Percentiles rank a stretch among this genome's conserved stretches.
These are phyloP conservation scores for Herpetospermum pedunculosum DNA, from an alignment of 306 rosid genomes.

Conservation along the genomic window DNA sequence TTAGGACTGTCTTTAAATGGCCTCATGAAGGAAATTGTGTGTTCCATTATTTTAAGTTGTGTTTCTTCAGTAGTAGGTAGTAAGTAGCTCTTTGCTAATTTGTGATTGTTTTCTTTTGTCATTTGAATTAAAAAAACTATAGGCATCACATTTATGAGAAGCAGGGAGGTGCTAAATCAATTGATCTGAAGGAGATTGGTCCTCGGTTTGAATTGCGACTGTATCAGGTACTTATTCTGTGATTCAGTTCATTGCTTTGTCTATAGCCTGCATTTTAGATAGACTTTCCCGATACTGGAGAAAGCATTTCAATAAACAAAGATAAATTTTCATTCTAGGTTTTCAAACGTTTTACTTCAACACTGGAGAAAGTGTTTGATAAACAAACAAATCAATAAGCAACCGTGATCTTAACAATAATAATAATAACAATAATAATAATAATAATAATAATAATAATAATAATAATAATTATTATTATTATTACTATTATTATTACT, in stretches of 20 bases:
- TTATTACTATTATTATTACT: too few species aligned
- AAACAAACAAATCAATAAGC: neutral
- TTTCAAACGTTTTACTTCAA: neutral
- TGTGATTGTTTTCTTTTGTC: neutral
- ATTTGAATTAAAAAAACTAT: neutral
- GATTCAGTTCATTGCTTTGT: constrained; percentile 10
- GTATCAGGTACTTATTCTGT: constrained; percentile 43
- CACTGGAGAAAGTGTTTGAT: neutral
- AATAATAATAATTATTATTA: too few species aligned
- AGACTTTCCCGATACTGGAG: neutral
- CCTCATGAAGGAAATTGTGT: neutral
- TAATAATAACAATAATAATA: too few species aligned
- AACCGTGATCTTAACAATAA: neutral
- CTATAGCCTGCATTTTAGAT: neutral
- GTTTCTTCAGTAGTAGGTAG: neutral
- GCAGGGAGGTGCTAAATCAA: constrained; percentile 64
- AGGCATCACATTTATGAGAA: constrained; percentile 87
- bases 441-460: too few species aligned
- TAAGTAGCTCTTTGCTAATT: neutral
- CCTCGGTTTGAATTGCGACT: constrained; percentile 81
- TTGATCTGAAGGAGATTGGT: constrained; percentile 84
- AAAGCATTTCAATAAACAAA: neutral
- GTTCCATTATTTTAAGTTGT: neutral
- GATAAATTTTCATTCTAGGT: neutral
- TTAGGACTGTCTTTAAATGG: neutral